These are phyloP conservation scores for Suhomyces emberorum DNA, from an alignment of 805 yeast genomes.

Conservation along the genomic window DNA sequence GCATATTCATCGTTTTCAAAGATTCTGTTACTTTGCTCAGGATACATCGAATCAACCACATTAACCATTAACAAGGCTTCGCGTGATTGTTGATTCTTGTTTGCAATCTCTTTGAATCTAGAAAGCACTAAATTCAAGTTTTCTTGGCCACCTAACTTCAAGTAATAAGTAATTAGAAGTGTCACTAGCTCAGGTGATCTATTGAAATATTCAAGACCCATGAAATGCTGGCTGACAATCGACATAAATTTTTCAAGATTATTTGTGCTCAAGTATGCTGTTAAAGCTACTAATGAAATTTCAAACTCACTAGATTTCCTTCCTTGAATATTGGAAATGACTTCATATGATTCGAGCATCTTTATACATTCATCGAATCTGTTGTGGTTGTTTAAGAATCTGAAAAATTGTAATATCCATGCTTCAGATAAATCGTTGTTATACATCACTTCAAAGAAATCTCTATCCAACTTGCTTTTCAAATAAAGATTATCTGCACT, in stretches of 20 bases:
- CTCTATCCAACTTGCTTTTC: conserved; percentile 11
- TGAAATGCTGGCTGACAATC: conserved; percentile 15
- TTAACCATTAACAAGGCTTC: conserved; percentile 17
- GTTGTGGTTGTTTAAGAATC: conserved; percentile 8
- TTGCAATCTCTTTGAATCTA: conserved; percentile 15
- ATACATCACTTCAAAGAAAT: conserved; percentile 9
- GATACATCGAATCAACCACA: conserved; percentile 17
- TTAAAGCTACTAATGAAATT: neutral
- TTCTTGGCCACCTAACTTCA: conserved; percentile 13
- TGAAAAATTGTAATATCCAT: conserved; percentile 20
- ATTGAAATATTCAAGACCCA: conserved; percentile 10
- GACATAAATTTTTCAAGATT: conserved; percentile 14
- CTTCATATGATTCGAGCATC: conserved; percentile 7
- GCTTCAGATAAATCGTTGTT: conserved; percentile 7
- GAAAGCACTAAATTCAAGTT: conserved; percentile 14
- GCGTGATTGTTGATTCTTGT: conserved; percentile 12
- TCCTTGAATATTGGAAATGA: conserved; percentile 1
- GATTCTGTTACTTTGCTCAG: neutral
- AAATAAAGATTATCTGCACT: conserved; percentile 21
- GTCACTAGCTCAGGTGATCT: conserved; percentile 14
- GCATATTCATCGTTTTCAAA: neutral
- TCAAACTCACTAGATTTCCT: neutral
- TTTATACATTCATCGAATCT: conserved; percentile 4
- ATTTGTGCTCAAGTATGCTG: conserved; percentile 12
- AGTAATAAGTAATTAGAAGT: conserved; percentile 23